Base-by-base conservation (phyloP, 1,139 yeast species). In the Saccharomyces uvarum region DNA sequence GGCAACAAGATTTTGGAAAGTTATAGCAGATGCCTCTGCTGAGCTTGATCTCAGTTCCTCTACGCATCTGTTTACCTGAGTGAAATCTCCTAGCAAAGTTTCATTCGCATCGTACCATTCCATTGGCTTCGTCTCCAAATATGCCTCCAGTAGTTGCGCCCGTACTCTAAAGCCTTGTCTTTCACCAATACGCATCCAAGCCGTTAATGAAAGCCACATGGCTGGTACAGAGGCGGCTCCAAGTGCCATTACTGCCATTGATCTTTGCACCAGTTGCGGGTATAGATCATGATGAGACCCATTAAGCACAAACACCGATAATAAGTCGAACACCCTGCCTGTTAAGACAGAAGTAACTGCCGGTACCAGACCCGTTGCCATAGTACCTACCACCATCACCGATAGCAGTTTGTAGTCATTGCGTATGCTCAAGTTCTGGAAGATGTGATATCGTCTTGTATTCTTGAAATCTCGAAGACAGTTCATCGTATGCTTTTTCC, bases 151-250 rank as follows among this genome's bases (percentile, higher is more conserved):
- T 4, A 86, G 60, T 6, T 58, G 55, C 1, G 58, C 54, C 53
- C 97, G 74, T 0, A 87, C 84, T 47, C 85, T 72, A 9, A 72
- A 63, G 49, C 83, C 88, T 59, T 87, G 91, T 16, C 74, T 70
- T 67, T 88, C 96, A 2, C 97, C 96, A 55, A 86, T 75, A 27
- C 73, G 66, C 77, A 85, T 80, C 88, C 95, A 90, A 0, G 75
- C 61, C 1, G 77, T 67, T 4, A 86, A 75, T 28, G 86, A 81
- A 0, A 75, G 51, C 84, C 88, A 84, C 19, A 78, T 76, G 14
- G 79, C 66, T 0, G 82, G 60, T 57, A 80, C 71, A 41, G 81
- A 74, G 0, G 75, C 82, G 0, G 76, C 75, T 2, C 91, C 96
- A 2, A 85, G 68, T 0, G 77, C 75, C 59, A 83, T 74, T 3